These are phyloP conservation scores for Spencermartinsiella europaea DNA, from an alignment of 805 yeast genomes.

Conservation along the genomic window DNA sequence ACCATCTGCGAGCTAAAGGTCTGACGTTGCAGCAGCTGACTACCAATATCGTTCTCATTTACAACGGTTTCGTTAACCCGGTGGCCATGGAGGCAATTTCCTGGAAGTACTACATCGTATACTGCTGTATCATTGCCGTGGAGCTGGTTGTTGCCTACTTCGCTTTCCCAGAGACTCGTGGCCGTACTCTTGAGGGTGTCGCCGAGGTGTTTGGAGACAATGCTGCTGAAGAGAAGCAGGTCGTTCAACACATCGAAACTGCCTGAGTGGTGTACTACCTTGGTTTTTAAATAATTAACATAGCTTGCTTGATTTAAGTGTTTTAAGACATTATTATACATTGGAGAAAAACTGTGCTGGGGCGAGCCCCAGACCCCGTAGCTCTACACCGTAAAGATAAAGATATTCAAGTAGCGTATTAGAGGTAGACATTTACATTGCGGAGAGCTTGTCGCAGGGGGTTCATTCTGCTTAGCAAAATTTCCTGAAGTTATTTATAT, in stretches of 20 bases:
- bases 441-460: too few species aligned
- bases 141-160: conserved; percentile 32
- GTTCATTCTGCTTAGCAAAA: too few species aligned
- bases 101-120: conserved; percentile 43
- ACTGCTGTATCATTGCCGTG: conserved; percentile 35
- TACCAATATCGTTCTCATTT: conserved; percentile 11
- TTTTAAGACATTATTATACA: too few species aligned
- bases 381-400: too few species aligned
- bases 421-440: too few species aligned
- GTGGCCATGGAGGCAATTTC: conserved; percentile 39
- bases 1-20: conserved; percentile 18
- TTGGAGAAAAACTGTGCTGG: too few species aligned
- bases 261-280: too few species aligned
- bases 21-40: conserved; percentile 9
- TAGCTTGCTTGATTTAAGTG: too few species aligned
- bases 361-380: too few species aligned
- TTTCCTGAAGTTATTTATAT: too few species aligned
- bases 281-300: too few species aligned
- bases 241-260: neutral
- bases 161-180: conserved; percentile 40
- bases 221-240: neutral
- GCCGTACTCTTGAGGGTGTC: conserved; percentile 41
- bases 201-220: conserved; percentile 38
- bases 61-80: conserved; percentile 33
- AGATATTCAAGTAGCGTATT: too few species aligned